These are phyloP conservation scores for Oidiodendron maius DNA, from an alignment of 495 filamentous ascomycete genomes.

Conservation along the genomic window DNA sequence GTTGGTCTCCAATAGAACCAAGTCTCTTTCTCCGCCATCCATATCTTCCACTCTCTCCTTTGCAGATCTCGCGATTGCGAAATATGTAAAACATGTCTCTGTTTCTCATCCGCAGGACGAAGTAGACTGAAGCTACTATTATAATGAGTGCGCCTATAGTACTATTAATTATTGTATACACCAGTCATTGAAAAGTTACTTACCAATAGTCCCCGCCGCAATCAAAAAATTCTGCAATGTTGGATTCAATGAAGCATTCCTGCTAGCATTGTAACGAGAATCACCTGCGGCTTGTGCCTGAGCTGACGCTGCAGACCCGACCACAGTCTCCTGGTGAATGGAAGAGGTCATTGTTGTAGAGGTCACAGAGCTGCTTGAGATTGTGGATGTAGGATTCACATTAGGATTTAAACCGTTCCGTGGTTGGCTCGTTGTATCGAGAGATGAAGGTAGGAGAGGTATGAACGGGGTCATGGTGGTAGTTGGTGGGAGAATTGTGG, in stretches of 20 bases:
- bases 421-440: conserved; percentile 9
- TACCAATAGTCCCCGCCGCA: conserved; percentile 44
- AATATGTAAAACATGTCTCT: conserved; percentile 4
- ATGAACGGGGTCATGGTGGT: not conserved
- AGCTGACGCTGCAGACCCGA: not conserved
- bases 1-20: conserved; percentile 7
- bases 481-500: conserved; percentile 5
- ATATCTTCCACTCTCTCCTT: conserved; percentile 14
- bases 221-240: conserved; percentile 38
- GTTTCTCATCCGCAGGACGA: conserved; percentile 13
- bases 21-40: conserved; percentile 12
- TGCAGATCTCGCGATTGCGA: conserved; percentile 6
- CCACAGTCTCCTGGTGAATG: not conserved
- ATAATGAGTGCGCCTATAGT: conserved; percentile 20
- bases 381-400: conserved; percentile 1
- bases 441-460: not conserved
- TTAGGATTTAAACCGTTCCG: conserved; percentile 11
- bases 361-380: not conserved
- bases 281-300: not conserved
- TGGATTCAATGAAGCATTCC: conserved; percentile 8
- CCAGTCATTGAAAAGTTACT: conserved; percentile 5
- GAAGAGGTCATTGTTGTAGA: not conserved
- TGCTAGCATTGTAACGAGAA: not conserved
- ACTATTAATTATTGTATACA: not conserved
- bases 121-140: conserved; percentile 12